phyloP scores from a whole-genome alignment of 768 basidiomycete species.

The Lactarius hatsudake region DNA sequence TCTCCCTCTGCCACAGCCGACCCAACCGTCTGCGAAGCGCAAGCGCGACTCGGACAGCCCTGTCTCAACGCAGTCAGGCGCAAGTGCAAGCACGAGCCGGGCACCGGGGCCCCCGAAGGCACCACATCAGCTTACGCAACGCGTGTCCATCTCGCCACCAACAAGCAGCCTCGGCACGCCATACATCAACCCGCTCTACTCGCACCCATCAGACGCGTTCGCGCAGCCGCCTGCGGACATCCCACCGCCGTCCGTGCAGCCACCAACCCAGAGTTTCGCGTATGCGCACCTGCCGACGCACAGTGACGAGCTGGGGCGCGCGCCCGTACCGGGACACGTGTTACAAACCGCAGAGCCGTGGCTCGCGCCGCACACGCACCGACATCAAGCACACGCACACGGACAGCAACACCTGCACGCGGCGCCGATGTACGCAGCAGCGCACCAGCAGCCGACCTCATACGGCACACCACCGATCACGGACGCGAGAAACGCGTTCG shows the following conservation, averaged over 20 bases:
- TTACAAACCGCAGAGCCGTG: conserved; percentile 8
- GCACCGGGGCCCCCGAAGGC: not conserved
- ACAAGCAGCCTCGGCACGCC: conserved; percentile 21
- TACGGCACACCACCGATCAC: conserved; percentile 4
- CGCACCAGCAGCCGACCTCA: conserved; percentile 7
- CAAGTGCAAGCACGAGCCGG: conserved; percentile 1
- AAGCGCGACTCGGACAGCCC: conserved; percentile 59
- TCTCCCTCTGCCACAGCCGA: conserved; percentile 59
- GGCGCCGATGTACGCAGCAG: conserved; percentile 1
- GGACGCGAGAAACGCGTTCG: conserved; percentile 14
- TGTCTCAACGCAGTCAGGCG: conserved; percentile 11
- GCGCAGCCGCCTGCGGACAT: not conserved
- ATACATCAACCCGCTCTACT: conserved; percentile 12
- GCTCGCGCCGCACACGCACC: conserved; percentile 15
- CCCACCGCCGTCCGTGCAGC: not conserved
- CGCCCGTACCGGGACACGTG: conserved; percentile 14
- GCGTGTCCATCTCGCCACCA: conserved; percentile 12
- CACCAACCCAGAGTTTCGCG: conserved; percentile 8
- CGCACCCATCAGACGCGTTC: conserved; percentile 10
- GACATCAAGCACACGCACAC: not conserved
- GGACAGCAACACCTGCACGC: conserved; percentile 4
- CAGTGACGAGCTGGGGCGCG: conserved; percentile 24
- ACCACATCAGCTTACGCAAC: conserved; percentile 4
- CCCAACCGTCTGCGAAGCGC: conserved; percentile 55
- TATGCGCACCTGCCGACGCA: conserved; percentile 22